A percentile compares a stretch with the other conserved stretches of the same genome.
These are phyloP conservation scores for Alternaria angustiovoidea DNA, from an alignment of 2,329 filamentous ascomycete genomes.

Conservation along the genomic window DNA sequence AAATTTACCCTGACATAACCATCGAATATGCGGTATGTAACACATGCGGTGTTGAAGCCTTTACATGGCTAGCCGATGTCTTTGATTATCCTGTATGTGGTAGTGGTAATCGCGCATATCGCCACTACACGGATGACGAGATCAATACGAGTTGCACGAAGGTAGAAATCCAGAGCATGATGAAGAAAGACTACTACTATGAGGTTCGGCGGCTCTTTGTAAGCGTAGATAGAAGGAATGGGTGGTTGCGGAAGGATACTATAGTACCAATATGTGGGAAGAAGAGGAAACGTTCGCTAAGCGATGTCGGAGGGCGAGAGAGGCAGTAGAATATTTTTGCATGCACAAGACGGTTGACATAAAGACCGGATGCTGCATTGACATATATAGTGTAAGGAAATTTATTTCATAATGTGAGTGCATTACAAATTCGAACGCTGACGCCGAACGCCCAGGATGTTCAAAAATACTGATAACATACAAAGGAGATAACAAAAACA, in stretches of 20 bases:
- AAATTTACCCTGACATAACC: slow-evolving; percentile 7
- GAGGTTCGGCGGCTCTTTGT: not conserved
- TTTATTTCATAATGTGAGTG: not conserved
- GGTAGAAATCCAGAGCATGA: not conserved
- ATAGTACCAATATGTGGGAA: not conserved
- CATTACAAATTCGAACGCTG: not conserved
- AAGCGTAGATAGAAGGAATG: not conserved
- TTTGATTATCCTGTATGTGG: slow-evolving; percentile 23
- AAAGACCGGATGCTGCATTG: not conserved
- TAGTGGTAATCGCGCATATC: not conserved
- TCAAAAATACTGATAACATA: not conserved
- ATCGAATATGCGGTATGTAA: slow-evolving; percentile 20
- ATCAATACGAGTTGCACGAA: not conserved
- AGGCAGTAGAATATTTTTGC: not conserved
- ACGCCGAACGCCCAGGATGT: not conserved
- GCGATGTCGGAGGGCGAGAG: not conserved
- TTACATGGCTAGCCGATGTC: slow-evolving; percentile 22
- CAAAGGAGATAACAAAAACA: not conserved
- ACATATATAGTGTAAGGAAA: not conserved
- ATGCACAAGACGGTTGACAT: not conserved
- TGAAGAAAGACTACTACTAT: not conserved
- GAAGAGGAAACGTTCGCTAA: slow-evolving; percentile 6
- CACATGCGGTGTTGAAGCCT: slow-evolving; percentile 10
- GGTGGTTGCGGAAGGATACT: too few relatives aligned
- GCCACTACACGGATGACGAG: not conserved